Evolutionary conservation across 2,329 filamentous ascomycete genomes (phyloP).

Genomic region (Teratosphaeria nubilosa): DNA sequence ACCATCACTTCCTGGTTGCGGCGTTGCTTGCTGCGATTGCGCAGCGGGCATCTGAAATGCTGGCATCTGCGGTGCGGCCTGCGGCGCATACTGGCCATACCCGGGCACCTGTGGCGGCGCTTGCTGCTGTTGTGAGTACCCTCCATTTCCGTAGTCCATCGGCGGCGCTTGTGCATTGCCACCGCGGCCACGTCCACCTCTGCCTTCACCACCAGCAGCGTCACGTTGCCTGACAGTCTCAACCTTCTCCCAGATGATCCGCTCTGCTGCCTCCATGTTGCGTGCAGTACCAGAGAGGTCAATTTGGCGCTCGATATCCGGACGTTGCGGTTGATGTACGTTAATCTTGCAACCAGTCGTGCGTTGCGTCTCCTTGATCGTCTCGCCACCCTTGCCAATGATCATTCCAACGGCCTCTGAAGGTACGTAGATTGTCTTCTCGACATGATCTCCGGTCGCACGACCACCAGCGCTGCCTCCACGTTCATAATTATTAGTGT

Average conservation of each 20-base stretch:
- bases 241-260: slow-evolving; percentile 82
- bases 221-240: slow-evolving; percentile 61
- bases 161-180: not conserved
- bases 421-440: slow-evolving; percentile 74
- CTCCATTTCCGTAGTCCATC: slow-evolving; percentile 10
- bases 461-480: slow-evolving; percentile 30
- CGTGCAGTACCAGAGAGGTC: slow-evolving; percentile 69
- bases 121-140: slow-evolving; percentile 40
- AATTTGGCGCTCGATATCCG: slow-evolving; percentile 76
- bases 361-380: slow-evolving; percentile 88
- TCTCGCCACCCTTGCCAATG: slow-evolving; percentile 86
- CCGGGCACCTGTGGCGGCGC: slow-evolving; percentile 20
- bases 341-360: slow-evolving; percentile 89
- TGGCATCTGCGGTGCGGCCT: slow-evolving; percentile 21
- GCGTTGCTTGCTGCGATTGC: slow-evolving; percentile 8
- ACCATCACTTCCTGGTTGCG: slow-evolving; percentile 9
- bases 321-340: slow-evolving; percentile 69
- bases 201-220: slow-evolving; percentile 20
- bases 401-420: slow-evolving; percentile 94
- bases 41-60: slow-evolving; percentile 22
- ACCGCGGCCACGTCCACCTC: not conserved
- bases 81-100: slow-evolving; percentile 22
- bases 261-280: slow-evolving; percentile 70
- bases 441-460: slow-evolving; percentile 49
- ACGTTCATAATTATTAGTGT: slow-evolving; percentile 27